phyloP scores from a whole-genome alignment of 2,329 filamentous ascomycete genomes.

The Bipolaris sorokiniana region DNA sequence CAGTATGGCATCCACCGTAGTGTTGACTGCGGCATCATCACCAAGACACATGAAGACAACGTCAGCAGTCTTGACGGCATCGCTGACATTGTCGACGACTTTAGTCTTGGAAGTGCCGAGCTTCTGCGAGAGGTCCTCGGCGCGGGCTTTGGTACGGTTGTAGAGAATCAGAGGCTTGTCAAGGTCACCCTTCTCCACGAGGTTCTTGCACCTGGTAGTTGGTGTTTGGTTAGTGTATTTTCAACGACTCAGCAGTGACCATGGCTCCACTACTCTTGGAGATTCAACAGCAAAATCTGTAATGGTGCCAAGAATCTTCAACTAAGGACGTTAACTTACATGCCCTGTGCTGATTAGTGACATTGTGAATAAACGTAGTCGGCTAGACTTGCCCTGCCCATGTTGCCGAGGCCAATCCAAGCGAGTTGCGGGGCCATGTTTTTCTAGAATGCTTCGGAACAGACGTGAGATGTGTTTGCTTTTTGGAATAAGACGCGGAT shows the following conservation, averaged over 20 bases:
- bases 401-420: slow-evolving; percentile 87
- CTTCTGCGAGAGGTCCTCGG: slow-evolving; percentile 66
- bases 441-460: slow-evolving; percentile 1
- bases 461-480: not conserved
- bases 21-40: slow-evolving; percentile 75
- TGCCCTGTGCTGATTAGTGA: slow-evolving; percentile 62
- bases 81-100: slow-evolving; percentile 68
- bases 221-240: not conserved
- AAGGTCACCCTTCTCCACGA: slow-evolving; percentile 77
- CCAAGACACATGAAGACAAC: slow-evolving; percentile 83
- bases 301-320: not conserved
- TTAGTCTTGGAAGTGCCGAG: slow-evolving; percentile 68
- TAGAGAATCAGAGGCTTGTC: slow-evolving; percentile 75
- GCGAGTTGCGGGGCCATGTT: slow-evolving; percentile 62
- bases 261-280: not conserved
- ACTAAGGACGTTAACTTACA: slow-evolving; percentile 55
- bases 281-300: not conserved
- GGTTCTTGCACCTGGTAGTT: slow-evolving; percentile 60
- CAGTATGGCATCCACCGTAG: slow-evolving; percentile 65
- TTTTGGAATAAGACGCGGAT: not conserved
- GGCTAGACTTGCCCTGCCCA: slow-evolving; percentile 70
- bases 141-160: slow-evolving; percentile 75
- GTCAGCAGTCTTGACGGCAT: slow-evolving; percentile 71
- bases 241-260: not conserved
- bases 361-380: slow-evolving; percentile 3